Evolutionary conservation across 2,329 filamentous ascomycete genomes (phyloP), one percentile per base, ranked within the genome.

Genomic region (Pyrenophora graminea): DNA sequence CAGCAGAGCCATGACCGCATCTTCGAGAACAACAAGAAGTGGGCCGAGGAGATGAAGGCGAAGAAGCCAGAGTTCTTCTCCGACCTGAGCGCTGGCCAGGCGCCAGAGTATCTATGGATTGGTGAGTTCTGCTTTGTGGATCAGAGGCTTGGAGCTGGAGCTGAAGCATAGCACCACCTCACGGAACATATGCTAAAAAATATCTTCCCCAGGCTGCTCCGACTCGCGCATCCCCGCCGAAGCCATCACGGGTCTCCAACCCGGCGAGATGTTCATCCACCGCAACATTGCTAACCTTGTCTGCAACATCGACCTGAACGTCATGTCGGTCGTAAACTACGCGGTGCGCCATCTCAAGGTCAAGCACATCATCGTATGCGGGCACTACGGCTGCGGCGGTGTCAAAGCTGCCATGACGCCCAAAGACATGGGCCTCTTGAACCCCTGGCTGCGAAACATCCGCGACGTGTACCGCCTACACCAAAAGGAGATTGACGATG

Each of bases 381-480:
- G 86, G 1, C 87, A 90, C 77, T 83, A 85, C 41, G 75, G 75
- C 48, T 90, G 87, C 70, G 86, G 86, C 31, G 86, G 86, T n/a
- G 84, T 86, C 39, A 79, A 79, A 12, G 86, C 85, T 0, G 82
- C 85, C 3, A 72, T 74, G 68, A 88, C 85, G 0, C 82, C 86
- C 62, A 82, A 86, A 70, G 86, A 90, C 67, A 74, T 90, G 48
- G 87, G 87, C 43, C 72, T 90, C 27, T 76, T 90, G 51, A 89
- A 90, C 76, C 86, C 86, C 1, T 90, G 87, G 87, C 80, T 90
- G 58, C 80, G 86, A 44, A 88, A 89, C 75, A 89, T 90, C 66
- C 83, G 87, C 51, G 87, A 90, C 70, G 85, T 90, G 51, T 89
- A 90, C 74, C 80, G 87, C 9, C 78, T 89, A 61, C 82, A 90